phyloP scores from a whole-genome alignment of 176 grass and related monocot genomes.

The Ensete glaucum region DNA sequence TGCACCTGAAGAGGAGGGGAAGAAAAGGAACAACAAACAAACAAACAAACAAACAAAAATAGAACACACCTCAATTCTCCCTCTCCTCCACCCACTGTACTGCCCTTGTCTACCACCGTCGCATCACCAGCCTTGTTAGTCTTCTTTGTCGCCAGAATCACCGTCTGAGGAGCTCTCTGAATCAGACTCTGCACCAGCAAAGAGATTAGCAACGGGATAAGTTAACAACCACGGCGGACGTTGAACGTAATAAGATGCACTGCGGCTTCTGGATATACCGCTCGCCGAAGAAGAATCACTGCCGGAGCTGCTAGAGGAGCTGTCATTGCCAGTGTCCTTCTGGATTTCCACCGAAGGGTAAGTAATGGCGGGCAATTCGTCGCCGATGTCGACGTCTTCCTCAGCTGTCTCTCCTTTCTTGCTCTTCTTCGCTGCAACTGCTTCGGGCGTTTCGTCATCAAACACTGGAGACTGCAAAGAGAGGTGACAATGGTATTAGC shows the following conservation, averaged over 20 bases:
- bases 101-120: not conserved
- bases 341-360: conserved; percentile 75
- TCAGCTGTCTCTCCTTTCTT: conserved; percentile 35
- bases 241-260: not conserved
- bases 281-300: conserved; percentile 56
- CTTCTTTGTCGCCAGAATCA: conserved; percentile 13
- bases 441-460: conserved; percentile 8
- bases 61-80: not conserved
- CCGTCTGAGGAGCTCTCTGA: conserved; percentile 51
- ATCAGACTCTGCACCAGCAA: conserved; percentile 36
- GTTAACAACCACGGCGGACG: not conserved
- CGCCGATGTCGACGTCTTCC: conserved; percentile 85
- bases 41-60: not conserved
- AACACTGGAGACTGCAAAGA: conserved; percentile 1
- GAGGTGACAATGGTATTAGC: not conserved
- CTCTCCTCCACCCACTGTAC: not conserved
- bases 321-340: conserved; percentile 38
- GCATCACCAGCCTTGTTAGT: not conserved
- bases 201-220: not conserved
- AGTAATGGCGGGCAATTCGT: conserved; percentile 63
- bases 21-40: not conserved
- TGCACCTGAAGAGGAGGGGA: no score
- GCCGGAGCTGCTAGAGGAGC: conserved; percentile 49
- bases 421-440: conserved; percentile 15
- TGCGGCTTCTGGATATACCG: conserved; percentile 23